Evolutionary conservation across 106 monocot genomes (phyloP), one percentile per base, ranked within the genome.

Genomic region (Apostasia shenzhenica): DNA sequence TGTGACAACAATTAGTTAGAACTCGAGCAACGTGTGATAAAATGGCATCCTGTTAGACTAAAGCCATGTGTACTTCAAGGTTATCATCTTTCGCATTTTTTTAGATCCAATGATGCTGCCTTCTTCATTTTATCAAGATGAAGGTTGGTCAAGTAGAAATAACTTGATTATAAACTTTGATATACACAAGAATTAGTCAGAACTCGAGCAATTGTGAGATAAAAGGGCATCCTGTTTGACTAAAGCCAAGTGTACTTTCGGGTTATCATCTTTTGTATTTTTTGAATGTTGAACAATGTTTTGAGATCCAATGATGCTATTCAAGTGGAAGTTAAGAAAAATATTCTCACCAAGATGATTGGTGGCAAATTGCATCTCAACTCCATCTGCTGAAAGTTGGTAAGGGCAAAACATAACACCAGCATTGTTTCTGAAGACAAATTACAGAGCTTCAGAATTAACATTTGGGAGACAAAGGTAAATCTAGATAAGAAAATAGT

Each of bases 341-440:
- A 57, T 13, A 41, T 2, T 11, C 55, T 68, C 71, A 88, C 95
- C 92, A 8, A 97, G 80, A 71, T 97, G 86, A 54, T 76, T 97
- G 8, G 95, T 92, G 38, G 89, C 95, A 65, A 97, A 97, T 11
- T 92, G 92, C 86, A 89, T 79, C 70, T 97, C 97, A 2, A 92
- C 71, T 14, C 88, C 88, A 73, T 97, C 92, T 48, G 87, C 84
- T 39, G 92, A 84, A 38, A 76, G 68, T 44, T 76, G 68, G 46
- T 58, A 62, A 40, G 75, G 75, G 45, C 75, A 76, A 60, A 76
- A 92, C 89, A 92, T 92, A 38, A 92, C 78, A 7, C 97, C 97
- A 1, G 97, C 97, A 70, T 97, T 97, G 71, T 97, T 97, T 84
- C 95, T 97, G 81, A 1, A 76, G 40, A 54, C 13, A 61, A n/a